Conservation (phyloP, 2,329 filamentous ascomycete species). For the Stemphylium beticola region DNA sequence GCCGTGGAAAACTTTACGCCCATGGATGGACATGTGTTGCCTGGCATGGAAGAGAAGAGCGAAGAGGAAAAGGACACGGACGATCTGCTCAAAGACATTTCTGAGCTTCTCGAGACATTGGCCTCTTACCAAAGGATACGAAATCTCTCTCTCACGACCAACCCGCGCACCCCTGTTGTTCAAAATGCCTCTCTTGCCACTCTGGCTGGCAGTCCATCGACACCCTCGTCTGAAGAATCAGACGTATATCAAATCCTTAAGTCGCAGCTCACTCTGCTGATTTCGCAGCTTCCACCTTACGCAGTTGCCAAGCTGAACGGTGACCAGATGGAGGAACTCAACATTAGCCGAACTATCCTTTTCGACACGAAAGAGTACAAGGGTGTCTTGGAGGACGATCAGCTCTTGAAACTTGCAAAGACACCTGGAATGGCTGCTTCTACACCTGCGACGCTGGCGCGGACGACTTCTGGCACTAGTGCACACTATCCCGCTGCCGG, state of each 20-base stretch:
- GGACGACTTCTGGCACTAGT: slow-evolving; percentile 34
- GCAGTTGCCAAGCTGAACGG: slow-evolving; percentile 86
- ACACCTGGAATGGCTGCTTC: slow-evolving; percentile 40
- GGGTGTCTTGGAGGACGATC: slow-evolving; percentile 85
- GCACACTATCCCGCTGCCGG: slow-evolving; percentile 36
- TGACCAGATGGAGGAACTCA: slow-evolving; percentile 81
- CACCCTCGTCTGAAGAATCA: slow-evolving; percentile 66
- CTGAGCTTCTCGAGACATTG: slow-evolving; percentile 76
- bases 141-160: slow-evolving; percentile 70
- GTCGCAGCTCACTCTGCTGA: slow-evolving; percentile 74
- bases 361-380: slow-evolving; percentile 75
- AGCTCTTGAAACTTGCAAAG: slow-evolving; percentile 56
- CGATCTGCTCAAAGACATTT: slow-evolving; percentile 75
- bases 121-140: slow-evolving; percentile 81
- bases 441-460: slow-evolving; percentile 36
- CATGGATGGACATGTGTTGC: slow-evolving; percentile 28
- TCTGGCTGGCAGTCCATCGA: slow-evolving; percentile 64
- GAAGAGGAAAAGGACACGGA: slow-evolving; percentile 67
- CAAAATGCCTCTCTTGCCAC: slow-evolving; percentile 69
- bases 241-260: slow-evolving; percentile 75
- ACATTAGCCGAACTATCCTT: slow-evolving; percentile 79
- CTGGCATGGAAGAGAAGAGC: slow-evolving; percentile 41
- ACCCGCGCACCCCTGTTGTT: slow-evolving; percentile 68
- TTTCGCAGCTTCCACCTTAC: slow-evolving; percentile 79
- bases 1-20: slow-evolving; percentile 49